These are phyloP conservation scores for Hymenoscyphus infarciens DNA, from an alignment of 2,329 filamentous ascomycete species.

Conservation along the genomic window DNA sequence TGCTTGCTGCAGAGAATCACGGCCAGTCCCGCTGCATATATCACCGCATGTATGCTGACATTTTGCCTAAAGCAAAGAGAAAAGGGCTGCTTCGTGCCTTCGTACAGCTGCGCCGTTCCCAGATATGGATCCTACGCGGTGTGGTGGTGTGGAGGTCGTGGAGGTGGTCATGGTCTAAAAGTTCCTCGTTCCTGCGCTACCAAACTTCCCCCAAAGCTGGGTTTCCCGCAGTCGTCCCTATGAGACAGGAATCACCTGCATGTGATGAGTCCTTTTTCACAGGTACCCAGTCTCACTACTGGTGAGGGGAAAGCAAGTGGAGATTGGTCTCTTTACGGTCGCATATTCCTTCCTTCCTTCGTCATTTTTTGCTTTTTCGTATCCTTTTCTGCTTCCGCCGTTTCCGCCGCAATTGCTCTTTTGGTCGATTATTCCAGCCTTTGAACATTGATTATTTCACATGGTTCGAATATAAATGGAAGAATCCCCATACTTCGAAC, in stretches of 20 bases:
- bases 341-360: too few relatives aligned
- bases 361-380: too few relatives aligned
- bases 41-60: constrained; percentile 6
- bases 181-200: neutral
- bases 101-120: neutral
- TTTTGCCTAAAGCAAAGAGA: constrained; percentile 4
- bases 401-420: too few relatives aligned
- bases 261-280: neutral
- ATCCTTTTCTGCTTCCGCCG: too few relatives aligned
- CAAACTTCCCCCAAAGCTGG: neutral
- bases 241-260: neutral
- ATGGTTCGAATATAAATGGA: too few relatives aligned
- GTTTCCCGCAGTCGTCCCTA: too few relatives aligned
- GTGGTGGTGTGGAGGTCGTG: neutral
- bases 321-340: constrained; percentile 1
- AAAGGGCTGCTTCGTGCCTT: neutral
- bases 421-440: too few relatives aligned
- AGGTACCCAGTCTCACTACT: neutral
- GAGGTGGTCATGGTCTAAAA: neutral
- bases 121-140: constrained; percentile 1
- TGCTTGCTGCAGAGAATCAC: constrained; percentile 1
- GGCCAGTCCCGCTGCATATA: constrained; percentile 9
- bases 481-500: too few relatives aligned
- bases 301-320: neutral
- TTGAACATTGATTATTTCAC: too few relatives aligned